Base-by-base conservation (phyloP, 192 early-diverging fungal genomes). In the Backusella parvicylindrica region DNA sequence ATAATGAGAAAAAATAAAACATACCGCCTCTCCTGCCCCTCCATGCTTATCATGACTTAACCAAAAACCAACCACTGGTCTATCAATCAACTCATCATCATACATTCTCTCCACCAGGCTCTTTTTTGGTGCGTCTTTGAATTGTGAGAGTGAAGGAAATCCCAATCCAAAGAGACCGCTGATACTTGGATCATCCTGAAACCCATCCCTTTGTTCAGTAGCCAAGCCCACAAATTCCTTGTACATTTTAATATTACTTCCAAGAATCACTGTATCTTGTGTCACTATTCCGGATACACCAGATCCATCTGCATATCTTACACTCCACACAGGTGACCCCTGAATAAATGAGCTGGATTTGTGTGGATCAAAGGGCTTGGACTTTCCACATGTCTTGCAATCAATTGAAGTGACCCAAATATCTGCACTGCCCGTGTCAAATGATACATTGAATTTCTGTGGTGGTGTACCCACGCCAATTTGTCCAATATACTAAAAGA, bases 371-470 rank as follows among this genome's bases (percentile, higher is more conserved):
- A 83, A 77, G 9, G 53, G 64, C 26, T 75, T 72, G 33, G 79
- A 82, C 4, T 64, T 72, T 12, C 56, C 76, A 21, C 76, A 70
- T 2, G 50, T 77, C 2, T 38, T 23, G 35, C 84, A 88, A 6
- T 75, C 71, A 16, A 71, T 66, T 40, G 79, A 77, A 16, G 86
- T 77, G 13, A 88, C 56, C 91, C 92, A 93, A 49, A 93, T 76
- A 78, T 92, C 90, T 33, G 87, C 83, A 30, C 90, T 91, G 3
- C 92, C 92, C 0, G 92, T 93, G 65, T 93, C 92, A 72, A 93
- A 91, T 28, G 86, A 87, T 71, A 92, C 76, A 28, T 87, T 86
- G 53, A 92, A 90, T 28, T 78, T 74, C 60, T 91, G 90, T 13
- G 86, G 82, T 9, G 92, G 92, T n/a, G 91, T 89, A 68, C 92